These are phyloP conservation scores for Agrocybe praecox DNA, from an alignment of 768 basidiomycete genomes.

Conservation along the genomic window DNA sequence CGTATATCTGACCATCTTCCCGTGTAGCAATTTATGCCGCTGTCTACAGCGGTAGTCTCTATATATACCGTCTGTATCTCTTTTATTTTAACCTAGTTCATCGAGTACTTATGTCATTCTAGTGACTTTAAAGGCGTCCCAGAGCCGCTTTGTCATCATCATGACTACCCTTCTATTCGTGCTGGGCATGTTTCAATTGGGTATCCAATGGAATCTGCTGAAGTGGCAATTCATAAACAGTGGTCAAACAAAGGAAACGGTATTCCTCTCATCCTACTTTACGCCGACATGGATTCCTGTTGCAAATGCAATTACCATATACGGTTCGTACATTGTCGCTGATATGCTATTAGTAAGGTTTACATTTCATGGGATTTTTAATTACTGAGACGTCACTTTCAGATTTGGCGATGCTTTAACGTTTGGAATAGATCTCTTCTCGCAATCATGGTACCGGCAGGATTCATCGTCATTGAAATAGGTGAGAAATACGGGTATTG, in stretches of 20 bases:
- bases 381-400: neutral
- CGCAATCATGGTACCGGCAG: neutral
- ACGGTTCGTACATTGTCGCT: slow-evolving; percentile 1
- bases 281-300: slow-evolving; percentile 2
- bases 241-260: slow-evolving; percentile 6
- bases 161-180: slow-evolving; percentile 8
- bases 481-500: too few species aligned
- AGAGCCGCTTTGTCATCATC: neutral
- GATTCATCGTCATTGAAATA: neutral
- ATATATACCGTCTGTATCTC: too few species aligned
- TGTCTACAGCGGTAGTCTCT: too few species aligned
- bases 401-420: slow-evolving; percentile 5
- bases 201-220: slow-evolving; percentile 3
- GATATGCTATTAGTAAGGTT: slow-evolving; percentile 7
- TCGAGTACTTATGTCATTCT: too few species aligned
- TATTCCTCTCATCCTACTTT: neutral
- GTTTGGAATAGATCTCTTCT: slow-evolving; percentile 6
- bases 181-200: slow-evolving; percentile 2
- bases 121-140: slow-evolving; percentile 5
- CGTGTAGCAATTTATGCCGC: too few species aligned
- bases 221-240: slow-evolving; percentile 9
- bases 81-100: too few species aligned
- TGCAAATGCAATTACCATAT: neutral
- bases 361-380: neutral
- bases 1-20: too few species aligned